A percentile compares a stretch with the other conserved stretches of the same genome.
These are phyloP conservation scores for Clitopilus passeckerianus DNA, from an alignment of 768 basidiomycete genomes.

Conservation along the genomic window DNA sequence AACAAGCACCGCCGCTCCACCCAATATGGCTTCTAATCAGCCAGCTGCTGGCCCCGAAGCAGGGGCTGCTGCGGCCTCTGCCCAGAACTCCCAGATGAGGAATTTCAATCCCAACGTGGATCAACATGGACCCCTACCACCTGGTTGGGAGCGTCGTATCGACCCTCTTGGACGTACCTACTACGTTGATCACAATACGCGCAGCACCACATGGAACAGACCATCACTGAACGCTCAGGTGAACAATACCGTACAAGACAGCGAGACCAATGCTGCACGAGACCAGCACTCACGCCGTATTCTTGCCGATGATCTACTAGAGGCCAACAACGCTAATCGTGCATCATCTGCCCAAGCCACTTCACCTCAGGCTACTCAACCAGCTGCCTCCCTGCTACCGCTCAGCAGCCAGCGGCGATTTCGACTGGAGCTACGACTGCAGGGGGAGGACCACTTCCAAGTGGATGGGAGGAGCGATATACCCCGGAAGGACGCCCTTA, in stretches of 20 bases:
- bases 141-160: conserved; percentile 95
- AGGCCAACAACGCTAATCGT: conserved; percentile 50
- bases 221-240: conserved; percentile 74
- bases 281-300: conserved; percentile 83
- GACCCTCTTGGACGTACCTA: conserved; percentile 96
- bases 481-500: conserved; percentile 98
- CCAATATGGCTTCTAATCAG: conserved; percentile 16
- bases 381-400: conserved; percentile 18
- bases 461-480: conserved; percentile 99
- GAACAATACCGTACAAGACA: conserved; percentile 68
- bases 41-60: conserved; percentile 18
- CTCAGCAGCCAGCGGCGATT: conserved; percentile 32
- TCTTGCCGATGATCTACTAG: conserved; percentile 84
- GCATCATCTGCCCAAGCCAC: conserved; percentile 16
- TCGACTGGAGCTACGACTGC: conserved; percentile 49
- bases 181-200: conserved; percentile 98
- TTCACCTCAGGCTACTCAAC: conserved; percentile 10
- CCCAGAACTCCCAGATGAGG: conserved; percentile 52
- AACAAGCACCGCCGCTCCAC: conserved; percentile 15
- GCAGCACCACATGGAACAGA: conserved; percentile 96
- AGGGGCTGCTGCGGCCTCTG: conserved; percentile 26
- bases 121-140: conserved; percentile 86
- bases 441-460: conserved; percentile 84
- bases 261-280: conserved; percentile 79
- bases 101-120: conserved; percentile 96